Base-by-base conservation (phyloP, 345 rosid species). In the Bruguiera gymnorhiza region DNA sequence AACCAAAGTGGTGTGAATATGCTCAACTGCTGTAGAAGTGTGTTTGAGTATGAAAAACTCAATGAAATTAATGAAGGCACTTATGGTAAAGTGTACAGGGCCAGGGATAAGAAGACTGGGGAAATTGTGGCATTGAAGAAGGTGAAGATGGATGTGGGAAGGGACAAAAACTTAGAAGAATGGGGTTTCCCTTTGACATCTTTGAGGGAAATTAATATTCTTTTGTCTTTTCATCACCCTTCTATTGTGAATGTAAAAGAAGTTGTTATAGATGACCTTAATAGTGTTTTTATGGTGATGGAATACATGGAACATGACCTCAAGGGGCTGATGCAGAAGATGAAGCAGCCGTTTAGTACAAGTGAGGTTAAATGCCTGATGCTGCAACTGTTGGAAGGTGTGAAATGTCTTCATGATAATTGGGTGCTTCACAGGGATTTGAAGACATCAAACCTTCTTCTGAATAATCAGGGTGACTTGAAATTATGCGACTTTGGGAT, bases 341-440 rank as follows among this genome's bases (percentile, higher is more conserved):
- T 77, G 90, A 89, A 91, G 73, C 86, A 75, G 50, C 88, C 91
- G 37, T 91, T 91, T 43, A 91, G 95, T 72, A 87, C 88, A 57
- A 91, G 96, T 78, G 97, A 91, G 78, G 92, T 94, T 69, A 89
- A 94, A 80, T 89, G 96, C 68, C 68, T 94, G 86, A 87, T 91
- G 98, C 54, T 84, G 63, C 97, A 94, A 76, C 79, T 94, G 32
- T 70, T 94, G 91, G 90, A 85, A 67, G 97, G 96, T 62, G 80
- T 94, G 65, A 77, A 83, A 48, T 84, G 87, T 87, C 97, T 93
- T 62, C 98, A 89, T 75, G 88, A 89, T 65, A 91, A 93, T 71
- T 93, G 98, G 98, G 85, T 91, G 51, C 86, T 91, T 71, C 98
- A 93, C 66, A 84, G 97, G 76, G 97, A 93, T 77, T 77, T 93